These are phyloP conservation scores for Ophiostoma populinum DNA, from an alignment of 2,329 filamentous ascomycete species.

Conservation along the genomic window DNA sequence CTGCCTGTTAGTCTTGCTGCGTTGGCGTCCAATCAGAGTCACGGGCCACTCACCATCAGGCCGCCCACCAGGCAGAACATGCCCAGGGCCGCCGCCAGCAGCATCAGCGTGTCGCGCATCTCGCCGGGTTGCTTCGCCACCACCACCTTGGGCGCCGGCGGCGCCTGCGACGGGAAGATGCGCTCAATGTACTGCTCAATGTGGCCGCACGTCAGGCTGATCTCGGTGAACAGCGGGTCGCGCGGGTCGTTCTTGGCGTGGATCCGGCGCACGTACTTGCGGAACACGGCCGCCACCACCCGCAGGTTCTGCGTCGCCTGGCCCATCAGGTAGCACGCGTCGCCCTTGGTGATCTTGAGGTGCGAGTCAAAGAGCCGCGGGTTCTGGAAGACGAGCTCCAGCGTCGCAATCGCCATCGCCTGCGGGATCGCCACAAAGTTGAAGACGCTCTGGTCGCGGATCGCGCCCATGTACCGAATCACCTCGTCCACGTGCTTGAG, in stretches of 20 bases:
- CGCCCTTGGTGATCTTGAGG: conserved; percentile 91
- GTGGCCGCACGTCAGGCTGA: conserved; percentile 81
- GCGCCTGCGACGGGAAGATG: conserved; percentile 72
- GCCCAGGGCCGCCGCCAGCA: conserved; percentile 47
- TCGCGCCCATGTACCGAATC: conserved; percentile 90
- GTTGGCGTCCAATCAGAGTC: not conserved
- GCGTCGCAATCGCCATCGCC: conserved; percentile 88
- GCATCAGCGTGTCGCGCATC: conserved; percentile 43
- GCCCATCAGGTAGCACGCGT: conserved; percentile 81
- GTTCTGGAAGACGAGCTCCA: conserved; percentile 87
- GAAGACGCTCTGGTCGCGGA: conserved; percentile 93
- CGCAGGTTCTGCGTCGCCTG: conserved; percentile 82
- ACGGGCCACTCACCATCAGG: conserved; percentile 52
- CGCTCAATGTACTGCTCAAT: conserved; percentile 93
- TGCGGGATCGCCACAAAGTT: conserved; percentile 98
- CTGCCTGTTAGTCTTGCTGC: conserved; percentile 27
- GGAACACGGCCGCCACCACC: conserved; percentile 68
- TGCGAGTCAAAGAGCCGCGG: conserved; percentile 70
- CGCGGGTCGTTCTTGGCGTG: conserved; percentile 85
- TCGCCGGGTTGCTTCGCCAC: conserved; percentile 22
- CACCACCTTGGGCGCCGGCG: conserved; percentile 31
- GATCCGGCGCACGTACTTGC: conserved; percentile 60
- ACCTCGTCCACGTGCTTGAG: conserved; percentile 80
- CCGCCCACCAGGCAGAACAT: conserved; percentile 55
- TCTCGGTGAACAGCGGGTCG: conserved; percentile 82